Conservation (phyloP, 768 basidiomycete species). For the Suillus subaureus region DNA sequence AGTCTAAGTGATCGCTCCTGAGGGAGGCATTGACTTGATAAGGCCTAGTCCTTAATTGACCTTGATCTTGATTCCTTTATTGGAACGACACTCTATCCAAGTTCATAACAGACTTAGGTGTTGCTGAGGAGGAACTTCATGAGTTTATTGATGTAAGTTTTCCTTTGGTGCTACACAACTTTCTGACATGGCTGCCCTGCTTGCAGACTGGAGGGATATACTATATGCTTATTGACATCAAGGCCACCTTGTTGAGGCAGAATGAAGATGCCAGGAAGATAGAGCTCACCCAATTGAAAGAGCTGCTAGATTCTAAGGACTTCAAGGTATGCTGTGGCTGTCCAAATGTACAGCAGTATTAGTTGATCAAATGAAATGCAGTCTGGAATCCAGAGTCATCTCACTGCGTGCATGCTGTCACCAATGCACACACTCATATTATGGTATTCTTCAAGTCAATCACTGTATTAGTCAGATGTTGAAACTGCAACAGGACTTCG, state of each 20-base stretch:
- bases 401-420: conserved; percentile 11
- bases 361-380: background rate
- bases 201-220: background rate
- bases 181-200: no score
- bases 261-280: no score
- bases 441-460: background rate
- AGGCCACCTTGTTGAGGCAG: no score
- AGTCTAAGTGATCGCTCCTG: no score
- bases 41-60: no score
- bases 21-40: no score
- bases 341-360: no score
- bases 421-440: conserved; percentile 8
- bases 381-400: background rate
- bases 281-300: background rate
- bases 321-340: background rate
- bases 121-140: background rate
- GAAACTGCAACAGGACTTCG: conserved; percentile 5
- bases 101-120: background rate
- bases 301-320: background rate
- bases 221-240: background rate
- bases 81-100: no score
- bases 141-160: background rate
- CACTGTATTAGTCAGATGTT: background rate
- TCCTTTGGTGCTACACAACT: no score
- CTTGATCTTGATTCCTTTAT: no score